These are phyloP conservation scores for Fragilariopsis cylindrus DNA, from an alignment of 108 stramenopile genomes.

Conservation along the genomic window DNA sequence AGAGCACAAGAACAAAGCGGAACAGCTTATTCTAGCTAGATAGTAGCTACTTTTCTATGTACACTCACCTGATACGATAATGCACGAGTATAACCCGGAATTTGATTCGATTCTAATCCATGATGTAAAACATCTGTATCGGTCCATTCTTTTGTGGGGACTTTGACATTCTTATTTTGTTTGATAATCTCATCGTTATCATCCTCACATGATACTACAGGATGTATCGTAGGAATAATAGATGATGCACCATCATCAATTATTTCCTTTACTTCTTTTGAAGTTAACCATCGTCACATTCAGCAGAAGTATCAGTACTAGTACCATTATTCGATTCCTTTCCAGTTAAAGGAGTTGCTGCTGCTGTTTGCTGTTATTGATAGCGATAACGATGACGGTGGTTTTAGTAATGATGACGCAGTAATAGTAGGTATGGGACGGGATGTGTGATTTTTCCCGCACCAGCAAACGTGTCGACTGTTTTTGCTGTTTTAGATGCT, in stretches of 20 bases:
- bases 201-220: background rate
- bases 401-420: background rate
- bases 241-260: background rate
- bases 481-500: slow-evolving; percentile 11
- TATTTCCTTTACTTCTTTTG: too few relatives aligned
- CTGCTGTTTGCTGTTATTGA: background rate
- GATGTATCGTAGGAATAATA: background rate
- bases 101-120: slow-evolving; percentile 31
- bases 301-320: background rate
- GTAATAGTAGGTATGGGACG: slow-evolving; percentile 1
- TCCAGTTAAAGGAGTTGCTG: background rate
- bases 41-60: background rate
- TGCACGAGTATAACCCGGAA: slow-evolving; percentile 42
- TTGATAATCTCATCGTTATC: background rate
- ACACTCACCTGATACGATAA: slow-evolving; percentile 39
- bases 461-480: slow-evolving; percentile 14
- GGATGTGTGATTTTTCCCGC: slow-evolving; percentile 25
- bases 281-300: background rate
- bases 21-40: too few relatives aligned
- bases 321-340: background rate
- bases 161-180: background rate
- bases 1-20: too few relatives aligned
- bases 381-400: background rate
- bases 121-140: slow-evolving; percentile 38
- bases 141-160: slow-evolving; percentile 19